Base-by-base conservation (phyloP, 306 rosid species). In the Acacia melanoxylon region DNA sequence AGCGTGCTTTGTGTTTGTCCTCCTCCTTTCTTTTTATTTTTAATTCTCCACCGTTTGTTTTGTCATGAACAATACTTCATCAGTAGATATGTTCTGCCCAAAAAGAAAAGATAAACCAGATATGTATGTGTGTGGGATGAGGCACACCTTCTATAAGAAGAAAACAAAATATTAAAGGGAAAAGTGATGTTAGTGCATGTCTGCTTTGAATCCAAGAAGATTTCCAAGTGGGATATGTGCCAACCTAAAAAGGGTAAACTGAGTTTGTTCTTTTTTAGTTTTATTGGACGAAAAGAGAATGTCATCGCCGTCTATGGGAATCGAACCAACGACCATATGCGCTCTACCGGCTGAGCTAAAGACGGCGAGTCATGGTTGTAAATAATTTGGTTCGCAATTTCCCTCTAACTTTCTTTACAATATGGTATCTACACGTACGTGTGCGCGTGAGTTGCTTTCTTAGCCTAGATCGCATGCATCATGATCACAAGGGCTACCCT, bases 311-410 rank as follows among this genome's bases (percentile, higher is more conserved):
- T 48, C 11, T 51, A 10, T 73, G 65, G 65, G 77, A 72, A 46
- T 72, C 76, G 44, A 72, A 72, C 62, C 76, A 24, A 48, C 44
- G 44, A 72, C 62, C 61, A 27, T 44, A 72, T 72, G 42, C 42
- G 62, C 59, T 46, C 61, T 72, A 72, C 76, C 76, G 25, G 25
- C 76, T 48, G 44, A 35, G 71, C 25, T 66, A 33, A 33, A 33
- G 14, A 66, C 44, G 54, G 6, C 54, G 0, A 46, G 5, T 46
- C 51, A 11, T 29, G 35, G 35, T 31, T 31, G 13, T 11, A 10
- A 11, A 44, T 44, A 44, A 44, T 8, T 44, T 11, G 48, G 13
- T 44, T 44, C 13, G 1, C 41, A 6, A 10, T 44, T 44, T 44
- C 13, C 13, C 3, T 44, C 13, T 11, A 10, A 10, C 2, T 44